phyloP scores from a whole-genome alignment of 495 filamentous ascomycete genomes.

The Tuber umbilicatum region DNA sequence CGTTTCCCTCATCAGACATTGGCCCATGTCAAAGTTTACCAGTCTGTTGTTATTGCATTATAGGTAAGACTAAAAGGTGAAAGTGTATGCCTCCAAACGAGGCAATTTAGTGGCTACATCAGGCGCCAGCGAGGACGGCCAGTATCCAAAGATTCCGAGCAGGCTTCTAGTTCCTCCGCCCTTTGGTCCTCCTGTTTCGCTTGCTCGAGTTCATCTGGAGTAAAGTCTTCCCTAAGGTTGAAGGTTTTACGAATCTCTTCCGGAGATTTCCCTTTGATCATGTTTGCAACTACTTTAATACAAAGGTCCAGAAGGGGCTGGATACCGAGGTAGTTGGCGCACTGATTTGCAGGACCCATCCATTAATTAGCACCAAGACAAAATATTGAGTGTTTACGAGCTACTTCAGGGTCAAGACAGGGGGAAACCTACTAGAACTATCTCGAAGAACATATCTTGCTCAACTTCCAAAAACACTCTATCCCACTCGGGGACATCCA shows the following conservation, averaged over 20 bases:
- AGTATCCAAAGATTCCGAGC: no score
- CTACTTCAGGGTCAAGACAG: neutral
- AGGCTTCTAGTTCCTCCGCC: slow-evolving; percentile 57
- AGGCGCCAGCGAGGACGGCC: no score
- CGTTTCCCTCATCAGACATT: no score
- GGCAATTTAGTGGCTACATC: no score
- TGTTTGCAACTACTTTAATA: slow-evolving; percentile 78
- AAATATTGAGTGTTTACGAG: neutral
- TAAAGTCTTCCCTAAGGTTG: slow-evolving; percentile 79
- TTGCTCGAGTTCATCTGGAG: slow-evolving; percentile 74
- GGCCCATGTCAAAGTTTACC: no score
- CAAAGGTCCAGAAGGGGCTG: slow-evolving; percentile 74
- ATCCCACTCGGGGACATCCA: slow-evolving; percentile 98
- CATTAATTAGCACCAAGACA: slow-evolving; percentile 7
- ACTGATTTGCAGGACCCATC: slow-evolving; percentile 40
- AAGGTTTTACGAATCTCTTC: slow-evolving; percentile 79
- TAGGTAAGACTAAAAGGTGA: no score
- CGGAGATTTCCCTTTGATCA: slow-evolving; percentile 80
- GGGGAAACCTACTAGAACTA: slow-evolving; percentile 72
- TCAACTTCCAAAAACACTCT: slow-evolving; percentile 99
- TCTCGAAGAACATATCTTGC: slow-evolving; percentile 99
- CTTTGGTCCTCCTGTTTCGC: slow-evolving; percentile 78
- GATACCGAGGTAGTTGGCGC: slow-evolving; percentile 75
- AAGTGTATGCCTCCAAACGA: no score
- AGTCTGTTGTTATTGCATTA: no score